Evolutionary conservation across 495 filamentous ascomycete species (phyloP).

Genomic region (Wilcoxina mikolae): DNA sequence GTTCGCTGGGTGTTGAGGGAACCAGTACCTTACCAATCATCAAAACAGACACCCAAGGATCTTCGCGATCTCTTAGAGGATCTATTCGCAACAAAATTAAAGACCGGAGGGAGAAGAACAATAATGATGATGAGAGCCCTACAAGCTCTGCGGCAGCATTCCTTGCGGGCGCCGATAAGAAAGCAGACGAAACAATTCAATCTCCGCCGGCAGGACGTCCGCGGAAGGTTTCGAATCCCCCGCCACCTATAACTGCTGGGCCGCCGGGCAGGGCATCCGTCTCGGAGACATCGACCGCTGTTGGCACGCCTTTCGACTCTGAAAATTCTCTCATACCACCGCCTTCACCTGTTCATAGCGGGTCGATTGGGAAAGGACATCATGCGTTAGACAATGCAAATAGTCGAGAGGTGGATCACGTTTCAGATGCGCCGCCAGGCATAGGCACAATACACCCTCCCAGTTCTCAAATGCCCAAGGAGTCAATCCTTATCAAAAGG

Average conservation of each 20-base stretch:
- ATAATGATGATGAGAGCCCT: constrained; percentile 56
- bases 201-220: constrained; percentile 23
- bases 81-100: constrained; percentile 62
- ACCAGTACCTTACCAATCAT: constrained; percentile 57
- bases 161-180: constrained; percentile 4
- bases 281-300: constrained; percentile 34
- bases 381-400: constrained; percentile 65
- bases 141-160: not conserved
- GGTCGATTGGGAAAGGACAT: constrained; percentile 59
- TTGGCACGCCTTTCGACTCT: constrained; percentile 29
- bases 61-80: constrained; percentile 65
- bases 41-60: constrained; percentile 90
- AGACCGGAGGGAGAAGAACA: constrained; percentile 39
- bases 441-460: constrained; percentile 39
- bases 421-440: constrained; percentile 80
- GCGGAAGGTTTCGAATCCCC: constrained; percentile 28
- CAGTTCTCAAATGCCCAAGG: constrained; percentile 43
- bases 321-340: constrained; percentile 55
- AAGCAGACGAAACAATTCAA: constrained; percentile 14
- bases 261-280: constrained; percentile 9
- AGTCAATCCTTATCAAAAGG: constrained; percentile 73
- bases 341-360: constrained; percentile 74
- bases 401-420: constrained; percentile 81
- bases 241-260: constrained; percentile 22
- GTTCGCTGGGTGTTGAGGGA: constrained; percentile 24